These are phyloP conservation scores for Alternaria rosae DNA, from an alignment of 2,329 filamentous ascomycete species.

Conservation along the genomic window DNA sequence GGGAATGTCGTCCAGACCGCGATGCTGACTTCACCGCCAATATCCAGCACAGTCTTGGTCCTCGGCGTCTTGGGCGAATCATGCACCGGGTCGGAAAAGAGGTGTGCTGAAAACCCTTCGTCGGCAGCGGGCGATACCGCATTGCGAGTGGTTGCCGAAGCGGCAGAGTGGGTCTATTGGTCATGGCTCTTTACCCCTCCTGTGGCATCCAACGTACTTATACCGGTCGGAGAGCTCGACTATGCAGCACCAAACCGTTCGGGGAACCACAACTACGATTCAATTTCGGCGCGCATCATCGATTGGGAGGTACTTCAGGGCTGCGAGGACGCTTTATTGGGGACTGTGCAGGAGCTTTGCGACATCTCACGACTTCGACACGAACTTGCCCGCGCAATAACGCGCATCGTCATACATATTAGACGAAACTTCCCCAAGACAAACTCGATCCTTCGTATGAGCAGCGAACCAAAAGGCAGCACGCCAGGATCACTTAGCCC, in stretches of 20 bases:
- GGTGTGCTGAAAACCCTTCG: slow-evolving; percentile 10
- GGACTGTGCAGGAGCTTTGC: slow-evolving; percentile 6
- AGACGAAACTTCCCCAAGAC: background rate
- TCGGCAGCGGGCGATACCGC: slow-evolving; percentile 34
- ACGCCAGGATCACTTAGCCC: slow-evolving; percentile 52
- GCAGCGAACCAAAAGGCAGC: slow-evolving; percentile 52
- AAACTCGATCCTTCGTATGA: slow-evolving; percentile 35
- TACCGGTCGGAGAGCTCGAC: slow-evolving; percentile 4
- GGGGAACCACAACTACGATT: slow-evolving; percentile 10
- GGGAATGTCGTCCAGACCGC: background rate
- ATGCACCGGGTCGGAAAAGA: slow-evolving; percentile 1
- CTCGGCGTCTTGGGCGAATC: slow-evolving; percentile 24
- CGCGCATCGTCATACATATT: slow-evolving; percentile 5
- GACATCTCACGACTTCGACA: background rate
- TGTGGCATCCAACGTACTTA: slow-evolving; percentile 2
- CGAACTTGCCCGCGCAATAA: slow-evolving; percentile 2
- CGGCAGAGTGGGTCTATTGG: slow-evolving; percentile 13
- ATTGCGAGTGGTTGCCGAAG: slow-evolving; percentile 20
- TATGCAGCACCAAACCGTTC: slow-evolving; percentile 3
- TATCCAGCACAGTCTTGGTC: slow-evolving; percentile 15
- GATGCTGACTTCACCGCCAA: slow-evolving; percentile 8
- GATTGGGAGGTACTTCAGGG: slow-evolving; percentile 5
- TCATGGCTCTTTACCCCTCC: slow-evolving; percentile 13
- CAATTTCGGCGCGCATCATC: slow-evolving; percentile 8
- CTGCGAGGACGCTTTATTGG: slow-evolving; percentile 6